A percentile compares a stretch with the other conserved stretches of the same genome.
Conservation (phyloP, 345 rosid species). For the Anacardium occidentale region DNA sequence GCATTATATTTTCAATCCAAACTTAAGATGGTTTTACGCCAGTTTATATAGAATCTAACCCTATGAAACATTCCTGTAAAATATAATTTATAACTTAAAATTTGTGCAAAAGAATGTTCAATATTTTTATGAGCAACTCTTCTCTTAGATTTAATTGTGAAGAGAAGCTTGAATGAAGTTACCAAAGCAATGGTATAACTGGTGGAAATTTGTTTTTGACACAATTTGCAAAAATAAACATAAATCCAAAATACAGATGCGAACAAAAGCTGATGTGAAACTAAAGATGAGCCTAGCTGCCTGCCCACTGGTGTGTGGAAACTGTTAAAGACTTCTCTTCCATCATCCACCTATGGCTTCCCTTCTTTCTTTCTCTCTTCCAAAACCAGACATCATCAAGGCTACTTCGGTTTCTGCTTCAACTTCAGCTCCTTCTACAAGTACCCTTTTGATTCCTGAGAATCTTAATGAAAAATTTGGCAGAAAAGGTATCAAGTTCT, state of each 20-base stretch:
- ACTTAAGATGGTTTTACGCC: no score
- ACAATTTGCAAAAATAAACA: background rate
- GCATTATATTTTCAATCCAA: no score
- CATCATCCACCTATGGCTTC: conserved; percentile 54
- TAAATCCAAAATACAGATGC: conserved; percentile 27
- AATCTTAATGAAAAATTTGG: conserved; percentile 60
- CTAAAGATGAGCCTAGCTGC: conserved; percentile 39
- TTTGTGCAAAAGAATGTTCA: no score
- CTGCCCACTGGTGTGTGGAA: conserved; percentile 30
- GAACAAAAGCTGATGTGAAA: conserved; percentile 24
- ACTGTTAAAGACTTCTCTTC: conserved; percentile 16
- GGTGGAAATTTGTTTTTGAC: background rate
- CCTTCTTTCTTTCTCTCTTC: conserved; percentile 56
- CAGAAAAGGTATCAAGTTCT: conserved; percentile 77
- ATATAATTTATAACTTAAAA: no score
- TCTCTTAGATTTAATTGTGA: no score
- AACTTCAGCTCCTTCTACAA: conserved; percentile 23
- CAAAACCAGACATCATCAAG: conserved; percentile 44
- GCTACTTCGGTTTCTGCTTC: conserved; percentile 23
- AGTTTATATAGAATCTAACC: no score
- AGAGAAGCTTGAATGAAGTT: no score
- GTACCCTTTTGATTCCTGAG: conserved; percentile 35
- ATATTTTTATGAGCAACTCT: no score
- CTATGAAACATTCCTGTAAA: no score
- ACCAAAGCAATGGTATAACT: background rate